Evolutionary conservation across 2,329 filamentous ascomycete genomes (phyloP), one percentile per base, ranked within the genome.

Genomic region (Cytospora piceicola): DNA sequence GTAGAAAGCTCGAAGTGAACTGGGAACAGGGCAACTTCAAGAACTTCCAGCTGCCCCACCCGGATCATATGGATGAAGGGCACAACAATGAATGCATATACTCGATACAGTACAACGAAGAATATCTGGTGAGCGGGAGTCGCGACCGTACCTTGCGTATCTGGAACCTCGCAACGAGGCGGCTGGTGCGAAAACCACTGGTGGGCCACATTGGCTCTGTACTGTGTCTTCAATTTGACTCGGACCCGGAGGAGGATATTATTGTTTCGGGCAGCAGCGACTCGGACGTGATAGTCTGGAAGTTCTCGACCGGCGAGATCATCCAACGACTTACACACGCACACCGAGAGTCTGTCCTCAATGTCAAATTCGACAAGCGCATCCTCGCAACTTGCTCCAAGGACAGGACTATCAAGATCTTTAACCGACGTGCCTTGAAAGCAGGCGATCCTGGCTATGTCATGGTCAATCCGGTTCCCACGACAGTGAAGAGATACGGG

Each of bases 341-440:
- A 0, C 95, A 99, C 75, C 81, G 83, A 34, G 95, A 99, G 76
- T 97, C 94, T 0, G 94, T 99, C 0, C 81, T 99, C 20, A 98
- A 98, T 73, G 88, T 99, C 64, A 88, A 92, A 68, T 99, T 98
- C 71, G 94, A 98, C 74, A 90, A 92, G 70, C 87, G 92, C 11
- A 96, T 96, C 69, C 83, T 99, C 4, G 93, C 98, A 15, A 99
- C 95, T 0, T 98, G 95, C 73, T 98, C 94, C 58, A 99, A 99
- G 76, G 95, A 99, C 77, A 96, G 94, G 77, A 90, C 90, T 0
- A 97, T 99, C 82, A 97, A 97, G 77, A 89, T 99, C 22, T 99
- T 96, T 86, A 98, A 94, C 75, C 88, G 95, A 6, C 84, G 81
- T 22, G 82, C 88, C 22, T 80, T 97, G n/a, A 79, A 80, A 36